Evolutionary conservation across 495 filamentous ascomycete species (phyloP), one percentile per base, ranked within the genome.

Genomic region (Talaromyces nanjingensis): DNA sequence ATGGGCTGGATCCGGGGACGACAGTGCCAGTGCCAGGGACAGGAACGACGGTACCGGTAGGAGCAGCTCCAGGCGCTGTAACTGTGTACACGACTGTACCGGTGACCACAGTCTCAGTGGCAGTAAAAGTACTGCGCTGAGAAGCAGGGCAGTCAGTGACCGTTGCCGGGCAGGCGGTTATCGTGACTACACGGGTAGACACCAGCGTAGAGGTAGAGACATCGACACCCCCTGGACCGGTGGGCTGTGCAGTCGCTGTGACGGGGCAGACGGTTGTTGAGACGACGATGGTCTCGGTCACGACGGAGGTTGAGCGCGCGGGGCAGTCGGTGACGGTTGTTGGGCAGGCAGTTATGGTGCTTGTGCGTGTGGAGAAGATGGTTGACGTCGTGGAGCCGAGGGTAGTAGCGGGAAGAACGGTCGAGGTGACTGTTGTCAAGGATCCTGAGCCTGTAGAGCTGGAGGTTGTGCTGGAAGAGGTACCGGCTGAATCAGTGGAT

Each of bases 331-430:
- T 64, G 1, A 75, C 69, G 6, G 65, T 67, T 3, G 71, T 59
- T 5, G 65, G 65, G 66, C 75, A 76, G 52, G 69, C 67, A 24
- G 74, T 77, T 64, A 75, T 71, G 12, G 76, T 78, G 66, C 63
- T 52, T 45, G 66, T 67, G 14, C 67, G 65, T 6, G 76, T 78
- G 34, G 69, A 69, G 63, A 73, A 74, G 55, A 78, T 60, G 12
- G 74, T 76, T 4, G 74, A 77, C 22, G 74, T 78, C 2, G 71
- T 76, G 34, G 53, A 56, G 24, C 24, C 53, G 24, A 56, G 24
- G 11, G 53, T 5, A 56, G 53, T n/a, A 56, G 53, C 12, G 4
- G 7, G 2, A 9, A 7, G 4, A 8, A n/a, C 1, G 53, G 2
- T 56, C 12, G 53, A 29, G 5, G 22, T 56, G 7, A 27, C 24